Conservation (phyloP, 1,139 yeast genomes). For the Sugiyamaella castrensis region DNA sequence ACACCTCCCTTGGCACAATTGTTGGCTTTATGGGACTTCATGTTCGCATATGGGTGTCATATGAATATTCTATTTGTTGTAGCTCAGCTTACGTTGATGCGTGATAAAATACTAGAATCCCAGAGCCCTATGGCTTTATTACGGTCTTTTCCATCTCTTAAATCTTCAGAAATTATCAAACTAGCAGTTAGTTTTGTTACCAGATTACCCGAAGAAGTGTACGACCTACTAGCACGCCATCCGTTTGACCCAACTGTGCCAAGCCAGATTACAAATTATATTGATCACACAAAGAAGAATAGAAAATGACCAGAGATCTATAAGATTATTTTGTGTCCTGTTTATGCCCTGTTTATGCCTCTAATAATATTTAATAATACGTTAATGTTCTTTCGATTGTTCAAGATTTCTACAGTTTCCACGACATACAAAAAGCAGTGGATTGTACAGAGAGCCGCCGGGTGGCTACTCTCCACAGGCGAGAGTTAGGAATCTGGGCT, state of each 20-base stretch:
- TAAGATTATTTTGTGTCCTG: too few species aligned
- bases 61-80: conserved; percentile 81
- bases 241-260: conserved; percentile 49
- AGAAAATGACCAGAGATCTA: not conserved
- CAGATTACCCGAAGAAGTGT: conserved; percentile 64
- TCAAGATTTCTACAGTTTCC: too few species aligned
- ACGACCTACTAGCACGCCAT: conserved; percentile 68
- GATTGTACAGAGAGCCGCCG: too few species aligned
- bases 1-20: conserved; percentile 82
- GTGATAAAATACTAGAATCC: conserved; percentile 57
- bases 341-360: not conserved
- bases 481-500: too few species aligned
- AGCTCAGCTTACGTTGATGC: conserved; percentile 72
- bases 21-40: conserved; percentile 80
- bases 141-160: conserved; percentile 68
- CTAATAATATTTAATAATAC: not conserved
- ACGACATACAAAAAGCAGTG: too few species aligned
- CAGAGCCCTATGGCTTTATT: conserved; percentile 71
- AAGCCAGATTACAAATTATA: conserved; percentile 13
- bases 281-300: conserved; percentile 1
- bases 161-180: conserved; percentile 73
- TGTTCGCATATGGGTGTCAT: conserved; percentile 89
- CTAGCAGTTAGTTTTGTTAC: conserved; percentile 79
- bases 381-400: not conserved
- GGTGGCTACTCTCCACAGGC: too few species aligned